A percentile compares a stretch with the other conserved stretches of the same genome.
Conservation (phyloP, 225 moss, liverwort and hornwort genomes). For the Bryum argenteum region DNA sequence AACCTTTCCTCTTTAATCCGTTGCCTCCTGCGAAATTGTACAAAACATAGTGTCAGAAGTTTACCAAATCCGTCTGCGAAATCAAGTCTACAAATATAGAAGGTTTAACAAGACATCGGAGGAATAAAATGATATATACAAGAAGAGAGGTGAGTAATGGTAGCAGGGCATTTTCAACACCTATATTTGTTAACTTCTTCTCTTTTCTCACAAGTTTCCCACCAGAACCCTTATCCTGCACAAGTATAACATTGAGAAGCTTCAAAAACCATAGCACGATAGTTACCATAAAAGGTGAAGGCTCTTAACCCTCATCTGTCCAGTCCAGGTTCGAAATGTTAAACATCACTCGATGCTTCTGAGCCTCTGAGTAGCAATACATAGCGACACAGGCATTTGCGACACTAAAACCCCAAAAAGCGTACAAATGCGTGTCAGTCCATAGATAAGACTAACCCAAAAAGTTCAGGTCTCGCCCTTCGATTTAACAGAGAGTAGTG, state of each 20-base stretch:
- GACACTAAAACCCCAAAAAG: slow-evolving; percentile 1
- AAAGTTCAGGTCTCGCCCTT: neutral
- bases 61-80: slow-evolving; percentile 19
- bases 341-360: slow-evolving; percentile 10
- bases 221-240: slow-evolving; percentile 59
- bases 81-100: neutral
- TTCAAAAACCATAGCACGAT: neutral
- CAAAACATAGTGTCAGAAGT: slow-evolving; percentile 2
- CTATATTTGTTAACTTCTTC: slow-evolving; percentile 57
- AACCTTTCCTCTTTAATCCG: slow-evolving; percentile 81
- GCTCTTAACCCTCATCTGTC: neutral
- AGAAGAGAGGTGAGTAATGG: neutral
- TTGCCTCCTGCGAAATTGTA: slow-evolving; percentile 49
- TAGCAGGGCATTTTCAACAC: slow-evolving; percentile 22
- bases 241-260: neutral
- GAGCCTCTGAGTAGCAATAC: neutral
- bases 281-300: neutral
- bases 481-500: neutral
- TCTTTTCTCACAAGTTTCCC: slow-evolving; percentile 62
- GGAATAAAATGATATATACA: too few species aligned
- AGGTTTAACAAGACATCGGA: neutral
- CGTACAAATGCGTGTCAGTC: neutral
- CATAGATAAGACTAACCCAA: neutral
- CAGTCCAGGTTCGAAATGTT: neutral
- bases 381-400: slow-evolving; percentile 9